Base-by-base conservation (phyloP, 176 grass and related monocot species). In the Bromus sterilis region DNA sequence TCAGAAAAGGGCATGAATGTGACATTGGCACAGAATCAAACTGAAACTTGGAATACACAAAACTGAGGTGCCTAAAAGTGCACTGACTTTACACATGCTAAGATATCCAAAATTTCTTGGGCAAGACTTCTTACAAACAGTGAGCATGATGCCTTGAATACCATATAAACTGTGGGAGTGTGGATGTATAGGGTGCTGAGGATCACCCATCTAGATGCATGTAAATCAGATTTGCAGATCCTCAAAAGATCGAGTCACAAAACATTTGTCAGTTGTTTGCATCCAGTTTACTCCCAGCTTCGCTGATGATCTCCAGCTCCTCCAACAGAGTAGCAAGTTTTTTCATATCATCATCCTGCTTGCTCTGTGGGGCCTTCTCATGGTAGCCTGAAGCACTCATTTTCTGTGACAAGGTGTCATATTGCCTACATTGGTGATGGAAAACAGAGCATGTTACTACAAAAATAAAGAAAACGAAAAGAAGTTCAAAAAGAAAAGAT, bases 311-410 rank as follows among this genome's bases (percentile, higher is more conserved):
- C 70, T 76, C 66, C 1, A 94, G 89, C 41, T 94, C 78, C 53
- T 83, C 79, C 41, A 90, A 29, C 18, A 90, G 76, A 81, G 82
- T 65, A 79, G 60, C 56, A 13, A 93, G 69, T 66, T 86, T 73
- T 63, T 68, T 93, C 33, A 76, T 73, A 39, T 91, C 88, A 72
- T 91, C 91, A 41, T 91, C 89, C 72, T 93, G 86, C n/a, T 83
- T 56, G 28, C n/a, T 91, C 74, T 69, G 84, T 2, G 91, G 94
- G 29, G 88, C 91, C 75, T 93, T 93, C 76, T 91, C 91, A 39
- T 77, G 91, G 43, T 97, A 91, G 21, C 88, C 90, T 9, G 68
- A 86, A 16, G 77, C 75, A 36, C 56, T 62, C 78, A 79, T 84
- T 62, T 91, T 93, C 69, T 87, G 78, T 6, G 80, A 61, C 78